phyloP scores from a whole-genome alignment of 1,284 basidiomycete genomes.

The Malassezia sympodialis region DNA sequence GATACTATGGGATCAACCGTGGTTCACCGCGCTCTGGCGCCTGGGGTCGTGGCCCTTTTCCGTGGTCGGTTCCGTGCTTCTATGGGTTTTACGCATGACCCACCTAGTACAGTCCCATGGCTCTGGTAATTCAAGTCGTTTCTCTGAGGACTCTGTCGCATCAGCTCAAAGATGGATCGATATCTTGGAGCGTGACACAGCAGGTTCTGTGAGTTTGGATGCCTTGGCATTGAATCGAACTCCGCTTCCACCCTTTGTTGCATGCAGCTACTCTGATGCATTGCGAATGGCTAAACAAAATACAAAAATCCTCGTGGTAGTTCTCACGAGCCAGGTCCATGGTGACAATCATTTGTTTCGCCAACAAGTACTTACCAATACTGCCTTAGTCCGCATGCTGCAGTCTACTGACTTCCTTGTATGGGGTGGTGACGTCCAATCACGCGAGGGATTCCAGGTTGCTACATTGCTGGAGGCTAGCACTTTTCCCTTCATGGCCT shows the following conservation, averaged over 20 bases:
- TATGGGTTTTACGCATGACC: not conserved
- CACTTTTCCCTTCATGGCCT: conserved; percentile 83
- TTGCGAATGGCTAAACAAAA: conserved; percentile 63
- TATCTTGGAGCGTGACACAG: conserved; percentile 8
- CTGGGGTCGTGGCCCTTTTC: conserved; percentile 8
- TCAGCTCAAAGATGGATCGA: conserved; percentile 7
- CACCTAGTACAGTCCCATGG: not conserved
- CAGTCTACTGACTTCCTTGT: conserved; percentile 63
- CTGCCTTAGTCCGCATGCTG: conserved; percentile 59
- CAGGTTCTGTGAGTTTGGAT: not conserved
- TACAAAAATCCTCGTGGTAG: conserved; percentile 63
- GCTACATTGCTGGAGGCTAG: conserved; percentile 75
- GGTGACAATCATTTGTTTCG: conserved; percentile 80
- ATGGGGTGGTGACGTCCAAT: conserved; percentile 75
- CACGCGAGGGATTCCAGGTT: conserved; percentile 72
- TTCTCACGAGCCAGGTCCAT: conserved; percentile 82
- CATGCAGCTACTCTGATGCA: conserved; percentile 73
- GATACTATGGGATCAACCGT: not conserved
- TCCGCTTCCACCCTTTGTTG: conserved; percentile 54
- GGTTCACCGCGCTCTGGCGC: conserved; percentile 2
- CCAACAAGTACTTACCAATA: conserved; percentile 67
- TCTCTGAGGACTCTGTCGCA: conserved; percentile 1
- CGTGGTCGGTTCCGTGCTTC: not conserved
- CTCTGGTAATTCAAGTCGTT: not conserved
- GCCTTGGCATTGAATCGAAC: not conserved